Base-by-base conservation (phyloP, 345 rosid genomes). In the Linum tenue region DNA sequence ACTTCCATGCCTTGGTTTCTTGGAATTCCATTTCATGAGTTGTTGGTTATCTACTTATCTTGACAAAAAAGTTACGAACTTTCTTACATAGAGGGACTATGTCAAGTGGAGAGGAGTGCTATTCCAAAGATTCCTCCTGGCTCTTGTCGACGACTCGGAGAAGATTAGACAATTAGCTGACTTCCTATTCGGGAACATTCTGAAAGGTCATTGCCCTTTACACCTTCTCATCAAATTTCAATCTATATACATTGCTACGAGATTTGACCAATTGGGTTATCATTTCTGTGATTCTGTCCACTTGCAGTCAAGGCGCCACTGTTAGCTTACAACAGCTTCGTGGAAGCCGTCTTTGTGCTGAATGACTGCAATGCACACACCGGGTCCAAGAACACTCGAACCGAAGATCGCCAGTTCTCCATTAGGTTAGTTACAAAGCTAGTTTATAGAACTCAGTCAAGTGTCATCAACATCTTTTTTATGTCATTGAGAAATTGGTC, bases 51-150 rank as follows among this genome's bases (percentile, higher is more conserved):
- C n/a, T n/a, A n/a, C n/a, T n/a, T n/a, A n/a, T 22, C 31, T 22
- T 22, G 31, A 22, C 31, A 22, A 22, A 22, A 1, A 22, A 22
- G 31, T 22, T 22, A 22, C 31, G 31, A 22, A 22, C 31, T 22
- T 22, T 22, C 31, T 22, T 22, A 22, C 31, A 22, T 22, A 92
- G 99, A 88, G 96, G 81, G 99, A 90, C 80, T 94, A 94, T n/a
- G 97, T 94, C 58, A 90, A 94, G 82, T 90, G 99, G 99, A 88
- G 89, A 75, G 97, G 96, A 65, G 79, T 86, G 58, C 92, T 86
- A 67, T 90, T 90, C 72, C 88, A 88, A 66, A 82, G 91, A 1
- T 90, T 94, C 72, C 97, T 92, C 69, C 67, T 88, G 61, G 83
- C 95, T 8, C 87, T 92, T 63, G 99, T 90, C 40, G 97, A 94